Percentiles rank a stretch among this genome's conserved stretches.
These are phyloP conservation scores for Teratosphaeria nubilosa DNA, from an alignment of 2,329 filamentous ascomycete genomes.

Conservation along the genomic window DNA sequence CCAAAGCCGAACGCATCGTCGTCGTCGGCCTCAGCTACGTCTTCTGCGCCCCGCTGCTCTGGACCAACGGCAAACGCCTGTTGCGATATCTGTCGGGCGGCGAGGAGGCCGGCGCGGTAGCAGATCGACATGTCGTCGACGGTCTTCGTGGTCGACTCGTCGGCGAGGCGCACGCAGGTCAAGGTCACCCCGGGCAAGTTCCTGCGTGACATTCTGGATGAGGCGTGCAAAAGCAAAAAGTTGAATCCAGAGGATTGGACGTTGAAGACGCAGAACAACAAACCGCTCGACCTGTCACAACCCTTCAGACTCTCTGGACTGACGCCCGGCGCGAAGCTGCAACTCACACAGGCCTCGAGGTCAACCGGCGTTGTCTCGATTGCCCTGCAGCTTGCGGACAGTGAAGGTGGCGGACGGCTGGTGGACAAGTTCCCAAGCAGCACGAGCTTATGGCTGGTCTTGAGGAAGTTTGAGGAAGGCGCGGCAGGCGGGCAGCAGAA, in stretches of 20 bases:
- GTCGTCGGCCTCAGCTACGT: conserved; percentile 25
- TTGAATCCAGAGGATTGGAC: conserved; percentile 63
- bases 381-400: conserved; percentile 71
- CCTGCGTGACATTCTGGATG: conserved; percentile 72
- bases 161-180: conserved; percentile 65
- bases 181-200: conserved; percentile 76
- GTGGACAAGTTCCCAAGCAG: conserved; percentile 81
- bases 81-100: conserved; percentile 12
- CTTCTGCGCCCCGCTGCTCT: conserved; percentile 22
- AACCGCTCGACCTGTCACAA: conserved; percentile 72
- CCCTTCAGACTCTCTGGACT: conserved; percentile 78
- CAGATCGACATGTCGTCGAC: conserved; percentile 57
- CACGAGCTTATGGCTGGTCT: conserved; percentile 76
- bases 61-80: conserved; percentile 15
- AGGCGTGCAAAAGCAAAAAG: conserved; percentile 77
- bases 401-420: conserved; percentile 56
- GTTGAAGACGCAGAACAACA: conserved; percentile 83
- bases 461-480: conserved; percentile 81
- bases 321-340: conserved; percentile 75
- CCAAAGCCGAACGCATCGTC: conserved; percentile 24
- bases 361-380: conserved; percentile 79
- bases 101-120: conserved; percentile 1
- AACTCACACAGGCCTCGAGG: conserved; percentile 78
- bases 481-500: conserved; percentile 45
- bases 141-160: conserved; percentile 78